These are phyloP conservation scores for Calonectria naviculata DNA, from an alignment of 2,329 filamentous ascomycete genomes.

Conservation along the genomic window DNA sequence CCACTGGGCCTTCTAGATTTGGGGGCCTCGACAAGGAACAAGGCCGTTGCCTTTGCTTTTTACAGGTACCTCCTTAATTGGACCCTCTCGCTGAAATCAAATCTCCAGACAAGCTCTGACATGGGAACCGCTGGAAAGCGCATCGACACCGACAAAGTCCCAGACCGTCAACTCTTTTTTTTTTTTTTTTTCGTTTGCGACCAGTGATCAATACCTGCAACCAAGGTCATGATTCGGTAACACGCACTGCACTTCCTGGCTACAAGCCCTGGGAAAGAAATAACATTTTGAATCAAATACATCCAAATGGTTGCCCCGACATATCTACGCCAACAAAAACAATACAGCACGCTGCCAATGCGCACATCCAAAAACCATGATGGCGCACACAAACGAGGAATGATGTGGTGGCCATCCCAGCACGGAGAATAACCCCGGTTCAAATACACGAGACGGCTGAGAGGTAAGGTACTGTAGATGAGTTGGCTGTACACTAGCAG, in stretches of 20 bases:
- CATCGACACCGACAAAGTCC: constrained; percentile 1
- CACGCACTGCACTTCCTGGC: not conserved
- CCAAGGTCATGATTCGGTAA: not conserved
- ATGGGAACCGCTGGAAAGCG: not conserved
- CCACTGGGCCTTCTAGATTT: constrained; percentile 20
- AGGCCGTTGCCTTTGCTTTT: constrained; percentile 34
- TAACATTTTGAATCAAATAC: no score
- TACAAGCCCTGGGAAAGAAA: not conserved
- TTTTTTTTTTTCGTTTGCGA: not conserved
- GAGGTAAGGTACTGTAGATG: constrained; percentile 12
- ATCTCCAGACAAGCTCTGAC: constrained; percentile 25
- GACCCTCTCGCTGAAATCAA: constrained; percentile 26
- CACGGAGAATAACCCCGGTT: not conserved
- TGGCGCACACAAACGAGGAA: not conserved
- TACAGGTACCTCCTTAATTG: constrained; percentile 31
- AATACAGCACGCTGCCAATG: not conserved
- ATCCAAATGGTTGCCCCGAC: no score
- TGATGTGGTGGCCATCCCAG: constrained; percentile 1
- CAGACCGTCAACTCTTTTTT: not conserved
- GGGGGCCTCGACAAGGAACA: constrained; percentile 28
- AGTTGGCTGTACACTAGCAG: constrained; percentile 14
- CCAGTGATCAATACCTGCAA: not conserved
- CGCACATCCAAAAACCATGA: not conserved
- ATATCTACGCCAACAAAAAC: not conserved
- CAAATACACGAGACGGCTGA: not conserved